Evolutionary conservation across 2,329 filamentous ascomycete species (phyloP).

Genomic region (Claviceps digitariae): DNA sequence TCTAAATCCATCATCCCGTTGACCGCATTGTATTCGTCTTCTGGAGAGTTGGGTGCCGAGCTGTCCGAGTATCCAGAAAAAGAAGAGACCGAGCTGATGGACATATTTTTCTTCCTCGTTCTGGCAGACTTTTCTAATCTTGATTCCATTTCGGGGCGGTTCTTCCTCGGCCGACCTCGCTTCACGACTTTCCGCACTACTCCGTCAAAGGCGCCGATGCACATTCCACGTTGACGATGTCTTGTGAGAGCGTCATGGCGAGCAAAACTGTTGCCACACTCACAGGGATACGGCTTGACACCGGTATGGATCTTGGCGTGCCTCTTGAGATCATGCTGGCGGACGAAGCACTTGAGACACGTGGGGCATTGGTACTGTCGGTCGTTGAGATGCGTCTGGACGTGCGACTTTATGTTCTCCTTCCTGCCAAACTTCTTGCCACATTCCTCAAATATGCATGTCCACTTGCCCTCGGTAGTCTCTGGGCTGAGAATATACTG

Average conservation of each 20-base stretch:
- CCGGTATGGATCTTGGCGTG: slow-evolving; percentile 96
- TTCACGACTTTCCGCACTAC: slow-evolving; percentile 46
- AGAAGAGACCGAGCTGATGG: slow-evolving; percentile 36
- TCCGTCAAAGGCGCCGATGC: slow-evolving; percentile 85
- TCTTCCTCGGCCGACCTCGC: slow-evolving; percentile 51
- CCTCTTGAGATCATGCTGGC: slow-evolving; percentile 92
- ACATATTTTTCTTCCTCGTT: slow-evolving; percentile 43
- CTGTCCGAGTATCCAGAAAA: slow-evolving; percentile 44
- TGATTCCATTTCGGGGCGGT: slow-evolving; percentile 41
- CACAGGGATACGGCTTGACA: slow-evolving; percentile 87
- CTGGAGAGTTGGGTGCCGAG: slow-evolving; percentile 40
- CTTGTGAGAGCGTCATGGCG: slow-evolving; percentile 89
- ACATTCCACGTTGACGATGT: slow-evolving; percentile 92
- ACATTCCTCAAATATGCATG: slow-evolving; percentile 65
- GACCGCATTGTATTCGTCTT: slow-evolving; percentile 31
- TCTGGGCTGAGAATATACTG: slow-evolving; percentile 62
- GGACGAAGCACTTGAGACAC: slow-evolving; percentile 91
- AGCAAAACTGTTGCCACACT: slow-evolving; percentile 89
- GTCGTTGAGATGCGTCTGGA: slow-evolving; percentile 95
- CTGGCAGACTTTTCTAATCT: slow-evolving; percentile 42
- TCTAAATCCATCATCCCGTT: slow-evolving; percentile 36
- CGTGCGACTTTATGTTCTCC: slow-evolving; percentile 97
- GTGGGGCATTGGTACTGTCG: slow-evolving; percentile 88
- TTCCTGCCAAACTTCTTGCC: slow-evolving; percentile 89
- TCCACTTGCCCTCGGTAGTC: slow-evolving; percentile 62